These are phyloP conservation scores for Samsoniella hepiali DNA, from an alignment of 2,329 filamentous ascomycete species.

Conservation along the genomic window DNA sequence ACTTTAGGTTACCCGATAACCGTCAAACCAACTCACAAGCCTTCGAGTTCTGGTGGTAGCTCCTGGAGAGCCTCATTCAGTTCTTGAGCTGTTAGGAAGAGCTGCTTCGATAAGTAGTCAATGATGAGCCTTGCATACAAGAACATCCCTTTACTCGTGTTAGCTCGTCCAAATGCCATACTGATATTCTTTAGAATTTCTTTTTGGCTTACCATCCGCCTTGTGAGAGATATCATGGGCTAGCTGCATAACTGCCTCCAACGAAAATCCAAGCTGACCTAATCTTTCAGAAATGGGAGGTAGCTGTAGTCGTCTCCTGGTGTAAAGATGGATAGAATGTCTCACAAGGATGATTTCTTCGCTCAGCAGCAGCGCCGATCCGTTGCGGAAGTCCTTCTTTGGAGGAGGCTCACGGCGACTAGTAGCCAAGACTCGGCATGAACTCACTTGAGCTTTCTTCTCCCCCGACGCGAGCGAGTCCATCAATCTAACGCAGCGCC, in stretches of 20 bases:
- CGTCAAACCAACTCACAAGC: conserved; percentile 24
- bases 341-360: background rate
- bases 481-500: background rate
- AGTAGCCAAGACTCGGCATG: background rate
- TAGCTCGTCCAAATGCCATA: conserved; percentile 23
- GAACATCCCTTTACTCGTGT: conserved; percentile 37
- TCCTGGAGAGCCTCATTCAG: conserved; percentile 25
- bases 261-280: background rate
- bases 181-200: background rate
- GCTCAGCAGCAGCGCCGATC: background rate
- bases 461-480: background rate
- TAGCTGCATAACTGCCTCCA: background rate
- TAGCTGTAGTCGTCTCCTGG: background rate
- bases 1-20: no score
- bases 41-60: conserved; percentile 21
- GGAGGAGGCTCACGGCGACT: background rate
- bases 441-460: no score
- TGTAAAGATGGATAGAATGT: background rate
- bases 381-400: background rate
- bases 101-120: conserved; percentile 31
- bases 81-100: conserved; percentile 26
- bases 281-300: background rate
- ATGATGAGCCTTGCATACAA: conserved; percentile 35
- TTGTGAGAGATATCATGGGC: background rate
- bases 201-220: background rate